Percentiles rank a stretch among this genome's conserved stretches.
Evolutionary conservation across 2,329 filamentous ascomycete genomes (phyloP).

Genomic region (Botrytis tulipae): DNA sequence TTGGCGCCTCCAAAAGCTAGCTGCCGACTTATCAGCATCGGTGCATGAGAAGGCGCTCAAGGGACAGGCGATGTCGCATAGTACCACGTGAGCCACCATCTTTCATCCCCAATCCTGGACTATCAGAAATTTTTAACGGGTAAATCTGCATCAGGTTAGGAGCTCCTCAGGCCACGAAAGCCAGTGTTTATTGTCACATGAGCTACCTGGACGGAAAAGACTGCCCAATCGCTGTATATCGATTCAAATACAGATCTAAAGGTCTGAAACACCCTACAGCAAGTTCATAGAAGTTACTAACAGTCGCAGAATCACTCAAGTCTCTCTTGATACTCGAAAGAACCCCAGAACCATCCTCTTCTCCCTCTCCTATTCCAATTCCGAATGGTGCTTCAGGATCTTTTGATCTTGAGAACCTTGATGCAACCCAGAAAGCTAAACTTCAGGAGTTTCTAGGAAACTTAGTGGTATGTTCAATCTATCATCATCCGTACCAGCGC

Average conservation of each 20-base stretch:
- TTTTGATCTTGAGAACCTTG: not conserved
- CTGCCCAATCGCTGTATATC: not conserved
- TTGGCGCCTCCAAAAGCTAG: too few species aligned
- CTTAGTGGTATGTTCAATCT: not conserved
- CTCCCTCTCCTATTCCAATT: not conserved
- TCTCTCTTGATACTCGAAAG: slow-evolving; percentile 11
- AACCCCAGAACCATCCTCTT: not conserved
- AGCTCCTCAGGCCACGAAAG: not conserved
- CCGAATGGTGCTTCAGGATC: not conserved
- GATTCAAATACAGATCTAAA: slow-evolving; percentile 13
- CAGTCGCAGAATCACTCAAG: not conserved
- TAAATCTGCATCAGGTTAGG: not conserved
- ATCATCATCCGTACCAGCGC: not conserved
- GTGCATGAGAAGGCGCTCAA: slow-evolving; percentile 18
- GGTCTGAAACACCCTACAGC: not conserved
- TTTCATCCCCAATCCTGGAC: too few species aligned
- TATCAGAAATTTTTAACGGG: not conserved
- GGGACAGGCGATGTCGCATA: not conserved
- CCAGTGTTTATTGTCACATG: fast-evolving
- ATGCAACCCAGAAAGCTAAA: not conserved
- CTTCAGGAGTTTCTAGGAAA: slow-evolving; percentile 12
- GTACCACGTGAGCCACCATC: not conserved
- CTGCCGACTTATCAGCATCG: too few species aligned
- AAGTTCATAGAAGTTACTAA: not conserved
- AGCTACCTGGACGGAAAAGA: not conserved